These are phyloP conservation scores for Saccharomycopsis olivae DNA, from an alignment of 805 yeast species.

Conservation along the genomic window DNA sequence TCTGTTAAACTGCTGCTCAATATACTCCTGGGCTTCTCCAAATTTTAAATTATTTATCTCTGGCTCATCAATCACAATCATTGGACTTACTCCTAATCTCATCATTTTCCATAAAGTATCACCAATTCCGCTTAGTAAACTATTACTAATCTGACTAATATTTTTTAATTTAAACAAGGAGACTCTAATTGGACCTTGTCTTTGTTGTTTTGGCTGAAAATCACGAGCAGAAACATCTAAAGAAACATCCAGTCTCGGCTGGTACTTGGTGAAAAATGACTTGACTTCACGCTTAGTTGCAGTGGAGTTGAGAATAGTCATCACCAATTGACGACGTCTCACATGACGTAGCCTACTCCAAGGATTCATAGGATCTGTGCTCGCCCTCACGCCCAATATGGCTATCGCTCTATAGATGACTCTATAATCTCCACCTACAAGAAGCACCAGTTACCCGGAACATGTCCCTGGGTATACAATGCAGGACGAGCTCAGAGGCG, in stretches of 20 bases:
- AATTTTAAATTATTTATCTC: no score
- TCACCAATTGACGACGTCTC: slow-evolving; percentile 58
- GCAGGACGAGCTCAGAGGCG: no score
- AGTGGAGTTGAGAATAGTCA: slow-evolving; percentile 77
- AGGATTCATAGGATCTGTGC: no score
- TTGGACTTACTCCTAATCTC: slow-evolving; percentile 63
- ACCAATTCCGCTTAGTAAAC: slow-evolving; percentile 37
- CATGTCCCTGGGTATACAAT: no score
- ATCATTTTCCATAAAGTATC: slow-evolving; percentile 44
- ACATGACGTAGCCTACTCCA: slow-evolving; percentile 12
- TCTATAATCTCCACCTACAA: no score
- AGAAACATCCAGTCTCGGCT: no score
- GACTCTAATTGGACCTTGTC: slow-evolving; percentile 25
- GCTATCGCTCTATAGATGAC: no score
- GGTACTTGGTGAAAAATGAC: slow-evolving; percentile 65
- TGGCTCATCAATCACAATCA: slow-evolving; percentile 53
- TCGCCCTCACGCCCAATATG: no score
- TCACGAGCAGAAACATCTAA: slow-evolving; percentile 13
- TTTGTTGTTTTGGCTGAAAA: neutral
- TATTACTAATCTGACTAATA: slow-evolving; percentile 25
- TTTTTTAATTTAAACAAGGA: slow-evolving; percentile 46
- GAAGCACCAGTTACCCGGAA: no score
- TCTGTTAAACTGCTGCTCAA: neutral
- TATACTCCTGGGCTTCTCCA: slow-evolving; percentile 19
- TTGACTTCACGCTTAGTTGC: slow-evolving; percentile 91